A percentile compares a stretch with the other conserved stretches of the same genome.
Conservation (phyloP, 805 yeast species). For the Saccharomycopsis javanensis region DNA sequence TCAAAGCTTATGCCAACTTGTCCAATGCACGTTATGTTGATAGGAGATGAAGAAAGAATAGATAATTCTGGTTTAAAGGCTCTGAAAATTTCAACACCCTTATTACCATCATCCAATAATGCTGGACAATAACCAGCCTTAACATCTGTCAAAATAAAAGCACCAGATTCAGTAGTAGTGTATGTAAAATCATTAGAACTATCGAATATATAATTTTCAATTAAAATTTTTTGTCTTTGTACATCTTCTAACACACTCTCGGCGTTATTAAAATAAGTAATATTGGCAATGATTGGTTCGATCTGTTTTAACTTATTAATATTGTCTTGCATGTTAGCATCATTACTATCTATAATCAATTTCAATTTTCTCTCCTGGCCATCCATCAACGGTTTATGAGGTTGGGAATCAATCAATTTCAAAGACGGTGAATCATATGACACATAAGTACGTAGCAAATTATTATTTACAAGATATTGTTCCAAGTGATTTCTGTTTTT, state of each 20-base stretch:
- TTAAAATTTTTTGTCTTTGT: constrained; percentile 18
- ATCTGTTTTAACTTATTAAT: constrained; percentile 4
- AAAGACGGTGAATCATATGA: constrained; percentile 51
- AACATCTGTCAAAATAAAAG: constrained; percentile 46
- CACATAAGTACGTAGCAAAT: constrained; percentile 25
- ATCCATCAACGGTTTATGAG: constrained; percentile 15
- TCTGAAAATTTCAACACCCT: constrained; percentile 35
- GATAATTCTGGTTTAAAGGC: constrained; percentile 32
- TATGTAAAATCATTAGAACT: constrained; percentile 27
- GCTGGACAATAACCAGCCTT: constrained; percentile 61
- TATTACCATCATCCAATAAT: constrained; percentile 47
- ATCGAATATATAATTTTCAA: constrained; percentile 22
- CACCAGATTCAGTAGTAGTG: constrained; percentile 51
- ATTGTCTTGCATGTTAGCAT: not conserved
- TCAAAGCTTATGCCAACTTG: constrained; percentile 77
- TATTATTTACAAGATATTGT: constrained; percentile 7
- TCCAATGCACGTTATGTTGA: constrained; percentile 85
- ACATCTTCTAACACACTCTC: constrained; percentile 5
- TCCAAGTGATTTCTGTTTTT: constrained; percentile 16
- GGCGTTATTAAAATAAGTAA: constrained; percentile 26
- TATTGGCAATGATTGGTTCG: constrained; percentile 29
- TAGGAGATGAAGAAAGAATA: constrained; percentile 35
- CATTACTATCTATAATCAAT: constrained; percentile 12
- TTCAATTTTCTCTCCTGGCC: constrained; percentile 9
- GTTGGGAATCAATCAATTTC: constrained; percentile 31